These are phyloP conservation scores for Bocquillonia castaneifolia DNA, from an alignment of 441 rosid genomes.

Conservation along the genomic window DNA sequence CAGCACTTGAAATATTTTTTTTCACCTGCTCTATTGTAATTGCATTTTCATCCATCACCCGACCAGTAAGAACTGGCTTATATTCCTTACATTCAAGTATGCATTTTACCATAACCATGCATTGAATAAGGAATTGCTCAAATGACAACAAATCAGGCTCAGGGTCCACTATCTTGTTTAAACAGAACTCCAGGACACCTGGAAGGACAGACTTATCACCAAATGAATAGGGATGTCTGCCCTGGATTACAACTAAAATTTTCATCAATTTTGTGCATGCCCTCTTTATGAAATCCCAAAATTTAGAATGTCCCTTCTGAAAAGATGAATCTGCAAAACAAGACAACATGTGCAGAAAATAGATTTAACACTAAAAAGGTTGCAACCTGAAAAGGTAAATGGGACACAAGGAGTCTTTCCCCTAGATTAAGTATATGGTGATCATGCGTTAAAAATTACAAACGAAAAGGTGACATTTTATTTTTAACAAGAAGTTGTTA, in stretches of 20 bases:
- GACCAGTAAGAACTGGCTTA: conserved; percentile 80
- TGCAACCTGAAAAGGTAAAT: not conserved
- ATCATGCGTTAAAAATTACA: not conserved
- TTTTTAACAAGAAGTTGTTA: not conserved
- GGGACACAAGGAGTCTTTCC: not conserved
- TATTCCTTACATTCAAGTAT: conserved; percentile 93
- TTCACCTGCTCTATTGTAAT: conserved; percentile 76
- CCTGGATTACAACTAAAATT: conserved; percentile 76
- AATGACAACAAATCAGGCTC: conserved; percentile 54
- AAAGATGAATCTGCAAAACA: conserved; percentile 67
- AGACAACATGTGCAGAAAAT: conserved; percentile 21
- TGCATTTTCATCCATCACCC: conserved; percentile 82
- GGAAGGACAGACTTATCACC: conserved; percentile 90
- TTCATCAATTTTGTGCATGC: conserved; percentile 92
- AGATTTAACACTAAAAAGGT: conserved; percentile 9
- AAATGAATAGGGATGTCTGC: conserved; percentile 92
- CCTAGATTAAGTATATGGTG: not conserved
- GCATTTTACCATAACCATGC: conserved; percentile 93
- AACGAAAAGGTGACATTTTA: not conserved
- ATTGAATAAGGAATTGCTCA: conserved; percentile 83
- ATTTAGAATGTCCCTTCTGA: conserved; percentile 56
- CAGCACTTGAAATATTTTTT: conserved; percentile 68
- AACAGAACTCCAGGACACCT: conserved; percentile 78
- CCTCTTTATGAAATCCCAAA: conserved; percentile 78
- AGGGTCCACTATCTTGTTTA: conserved; percentile 79